Conservation (phyloP, 768 basidiomycete genomes). For the Pilatotrama ljubarskyi region DNA sequence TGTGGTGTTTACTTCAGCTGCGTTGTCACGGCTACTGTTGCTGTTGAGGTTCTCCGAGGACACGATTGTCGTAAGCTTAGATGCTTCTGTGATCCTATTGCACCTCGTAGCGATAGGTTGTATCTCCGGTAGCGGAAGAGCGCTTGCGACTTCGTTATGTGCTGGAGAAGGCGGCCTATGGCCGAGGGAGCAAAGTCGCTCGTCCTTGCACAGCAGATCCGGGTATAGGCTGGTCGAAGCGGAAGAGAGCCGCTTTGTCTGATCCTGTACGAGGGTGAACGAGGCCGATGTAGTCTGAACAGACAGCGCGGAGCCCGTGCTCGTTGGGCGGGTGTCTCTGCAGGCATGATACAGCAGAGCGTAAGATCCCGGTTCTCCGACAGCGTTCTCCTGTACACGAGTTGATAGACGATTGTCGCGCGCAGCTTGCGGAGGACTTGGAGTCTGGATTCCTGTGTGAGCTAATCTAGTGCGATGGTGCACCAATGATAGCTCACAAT, state of each 20-base stretch:
- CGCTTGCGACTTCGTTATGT: neutral
- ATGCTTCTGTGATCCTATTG: too few species aligned
- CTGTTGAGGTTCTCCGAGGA: neutral
- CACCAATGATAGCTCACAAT: neutral
- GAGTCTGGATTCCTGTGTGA: neutral
- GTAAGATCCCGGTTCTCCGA: neutral
- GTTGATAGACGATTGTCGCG: neutral
- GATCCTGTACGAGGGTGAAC: constrained; percentile 14
- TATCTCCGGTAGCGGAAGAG: too few species aligned
- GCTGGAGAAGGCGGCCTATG: too few species aligned
- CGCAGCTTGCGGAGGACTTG: neutral
- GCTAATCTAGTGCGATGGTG: neutral
- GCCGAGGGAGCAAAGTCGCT: too few species aligned
- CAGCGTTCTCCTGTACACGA: neutral
- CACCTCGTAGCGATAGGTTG: too few species aligned
- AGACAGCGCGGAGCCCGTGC: neutral
- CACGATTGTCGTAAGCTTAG: neutral
- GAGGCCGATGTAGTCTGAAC: constrained; percentile 3
- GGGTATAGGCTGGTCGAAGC: neutral
- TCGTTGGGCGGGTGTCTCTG: neutral
- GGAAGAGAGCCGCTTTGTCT: neutral
- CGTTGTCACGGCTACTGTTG: neutral
- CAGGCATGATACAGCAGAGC: neutral
- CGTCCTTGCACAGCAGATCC: neutral
- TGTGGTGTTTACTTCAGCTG: neutral